Evolutionary conservation across 1,139 yeast species (phyloP).

Genomic region (Magnusiomyces tetraspermus): DNA sequence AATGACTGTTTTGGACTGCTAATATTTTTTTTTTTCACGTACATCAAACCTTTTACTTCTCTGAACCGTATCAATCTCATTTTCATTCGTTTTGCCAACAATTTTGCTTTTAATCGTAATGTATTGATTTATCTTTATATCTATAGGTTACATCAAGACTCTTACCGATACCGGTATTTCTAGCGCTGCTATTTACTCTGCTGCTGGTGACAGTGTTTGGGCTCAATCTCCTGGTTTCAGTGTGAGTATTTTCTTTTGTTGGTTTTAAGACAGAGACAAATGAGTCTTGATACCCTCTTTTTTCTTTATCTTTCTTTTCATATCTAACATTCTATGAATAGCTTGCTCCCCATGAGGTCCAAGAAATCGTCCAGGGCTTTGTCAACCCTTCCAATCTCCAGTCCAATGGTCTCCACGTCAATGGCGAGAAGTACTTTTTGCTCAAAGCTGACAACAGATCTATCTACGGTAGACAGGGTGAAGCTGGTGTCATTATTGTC

Average conservation of each 20-base stretch:
- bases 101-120: too few species aligned
- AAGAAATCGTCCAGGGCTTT: constrained; percentile 68
- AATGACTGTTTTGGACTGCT: too few species aligned
- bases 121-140: too few species aligned
- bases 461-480: constrained; percentile 84
- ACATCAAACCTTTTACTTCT: too few species aligned
- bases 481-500: constrained; percentile 81
- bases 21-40: too few species aligned
- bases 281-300: too few species aligned
- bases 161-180: constrained; percentile 78
- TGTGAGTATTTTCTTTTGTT: constrained; percentile 30
- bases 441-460: constrained; percentile 88
- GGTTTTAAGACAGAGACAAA: too few species aligned
- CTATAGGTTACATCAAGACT: constrained; percentile 90
- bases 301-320: background rate
- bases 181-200: constrained; percentile 85
- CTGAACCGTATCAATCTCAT: too few species aligned
- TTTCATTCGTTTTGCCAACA: too few species aligned
- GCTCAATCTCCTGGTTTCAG: constrained; percentile 69
- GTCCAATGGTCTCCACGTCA: constrained; percentile 75
- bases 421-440: constrained; percentile 78
- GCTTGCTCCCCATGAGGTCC: constrained; percentile 54
- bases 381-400: constrained; percentile 71
- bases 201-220: constrained; percentile 94
- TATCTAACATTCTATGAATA: background rate